A percentile compares a stretch with the other conserved stretches of the same genome.
Conservation (phyloP, 495 filamentous ascomycete genomes). For the Extremus antarcticus region DNA sequence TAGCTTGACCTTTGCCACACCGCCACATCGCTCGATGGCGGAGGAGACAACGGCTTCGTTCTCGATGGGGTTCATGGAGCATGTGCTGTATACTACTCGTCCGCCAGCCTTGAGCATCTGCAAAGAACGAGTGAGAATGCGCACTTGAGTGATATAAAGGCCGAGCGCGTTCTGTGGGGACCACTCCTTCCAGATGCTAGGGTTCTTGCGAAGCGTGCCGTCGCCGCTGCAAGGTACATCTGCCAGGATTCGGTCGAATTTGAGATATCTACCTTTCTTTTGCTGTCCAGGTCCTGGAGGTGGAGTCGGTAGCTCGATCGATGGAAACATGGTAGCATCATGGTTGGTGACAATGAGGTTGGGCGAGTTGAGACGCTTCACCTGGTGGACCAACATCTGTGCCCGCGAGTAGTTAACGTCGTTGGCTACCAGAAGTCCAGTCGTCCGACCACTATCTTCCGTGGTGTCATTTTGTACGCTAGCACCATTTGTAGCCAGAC, state of each 20-base stretch:
- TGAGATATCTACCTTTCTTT: slow-evolving; percentile 60
- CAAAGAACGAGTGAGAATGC: slow-evolving; percentile 83
- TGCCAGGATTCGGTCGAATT: slow-evolving; percentile 91
- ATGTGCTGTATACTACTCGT: slow-evolving; percentile 91
- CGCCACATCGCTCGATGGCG: slow-evolving; percentile 86
- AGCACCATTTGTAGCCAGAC: slow-evolving; percentile 29
- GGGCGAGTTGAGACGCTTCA: slow-evolving; percentile 90
- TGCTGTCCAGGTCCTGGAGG: slow-evolving; percentile 37
- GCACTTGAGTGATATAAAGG: slow-evolving; percentile 69
- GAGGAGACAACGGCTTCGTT: slow-evolving; percentile 85
- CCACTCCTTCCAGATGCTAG: slow-evolving; percentile 91
- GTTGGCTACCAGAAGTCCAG: slow-evolving; percentile 86
- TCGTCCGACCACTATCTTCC: slow-evolving; percentile 72
- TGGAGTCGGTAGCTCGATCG: slow-evolving; percentile 58
- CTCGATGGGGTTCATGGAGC: slow-evolving; percentile 94
- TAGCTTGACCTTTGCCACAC: slow-evolving; percentile 66
- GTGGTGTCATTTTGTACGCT: slow-evolving; percentile 33
- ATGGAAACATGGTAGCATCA: slow-evolving; percentile 91
- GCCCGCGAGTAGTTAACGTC: slow-evolving; percentile 89
- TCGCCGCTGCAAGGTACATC: slow-evolving; percentile 97
- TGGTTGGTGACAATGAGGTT: slow-evolving; percentile 97
- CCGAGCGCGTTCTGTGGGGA: slow-evolving; percentile 70
- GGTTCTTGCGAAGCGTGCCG: slow-evolving; percentile 84
- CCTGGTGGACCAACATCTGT: slow-evolving; percentile 94
- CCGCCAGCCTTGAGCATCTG: slow-evolving; percentile 96